Evolutionary conservation across 2,329 filamentous ascomycete genomes (phyloP), one percentile per base, ranked within the genome.

Genomic region (Tolypocladium endophyticum): DNA sequence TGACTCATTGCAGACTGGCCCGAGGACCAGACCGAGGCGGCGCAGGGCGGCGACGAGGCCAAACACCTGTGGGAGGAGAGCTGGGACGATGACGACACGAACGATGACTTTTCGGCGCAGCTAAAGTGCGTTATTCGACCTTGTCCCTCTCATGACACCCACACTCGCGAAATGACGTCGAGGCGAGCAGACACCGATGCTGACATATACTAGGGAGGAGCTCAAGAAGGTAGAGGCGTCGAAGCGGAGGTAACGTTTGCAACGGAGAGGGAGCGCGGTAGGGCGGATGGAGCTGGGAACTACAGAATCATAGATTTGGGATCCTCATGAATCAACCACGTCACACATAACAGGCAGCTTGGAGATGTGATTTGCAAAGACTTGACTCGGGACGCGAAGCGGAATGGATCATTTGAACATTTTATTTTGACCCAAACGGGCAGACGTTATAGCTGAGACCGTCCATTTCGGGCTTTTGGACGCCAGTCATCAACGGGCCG

Each of bases 71-170:
- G 94, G 94, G 94, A 99, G 77, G 94, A 99, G 81, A 97, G 92
- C 81, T 99, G 94, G 94, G 94, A 99, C 72, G 94, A 99, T 71
- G 93, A 97, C 73, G 94, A 97, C 76, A 94, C 91, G 65, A 94
- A 84, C 69, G 94, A 99, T 72, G 94, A 99, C 71, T 99, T 99
- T 74, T 94, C 92, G 16, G 85, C 89, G 70, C 93, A 97, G 79
- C 78, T 99, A 71, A 95, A 91, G 93, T 96, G 75, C 66, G 88
- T 80, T 58, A 35, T 30, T 50, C 43, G 50, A 50, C 43, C 5
- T 4, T 16, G 5, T 20, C 33, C 16, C n/a, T 23, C 18, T 14
- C 8, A 7, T 39, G 20, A 18, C 3, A 16, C 4, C 45, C 23
- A 28, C 23, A 8, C 45, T 25, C 12, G 23, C 45, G 14, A 18